These are phyloP conservation scores for Sugiyamaella novakii DNA, from an alignment of 1,139 yeast genomes.

Conservation along the genomic window DNA sequence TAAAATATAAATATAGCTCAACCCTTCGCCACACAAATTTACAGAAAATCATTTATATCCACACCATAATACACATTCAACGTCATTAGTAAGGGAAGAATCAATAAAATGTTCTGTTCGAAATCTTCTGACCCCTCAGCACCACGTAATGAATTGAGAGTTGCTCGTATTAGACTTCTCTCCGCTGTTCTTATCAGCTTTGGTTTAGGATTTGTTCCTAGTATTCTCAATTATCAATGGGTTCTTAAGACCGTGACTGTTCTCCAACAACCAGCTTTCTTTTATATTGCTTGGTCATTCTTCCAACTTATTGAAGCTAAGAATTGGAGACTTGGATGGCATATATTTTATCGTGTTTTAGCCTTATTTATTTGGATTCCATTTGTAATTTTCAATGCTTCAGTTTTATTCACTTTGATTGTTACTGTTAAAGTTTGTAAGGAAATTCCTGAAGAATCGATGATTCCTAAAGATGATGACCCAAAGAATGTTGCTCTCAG, in stretches of 20 bases:
- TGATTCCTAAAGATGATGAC: constrained; percentile 5
- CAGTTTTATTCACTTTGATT: constrained; percentile 7
- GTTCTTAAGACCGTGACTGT: neutral
- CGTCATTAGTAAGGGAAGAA: too few species aligned
- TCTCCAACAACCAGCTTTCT: constrained; percentile 12
- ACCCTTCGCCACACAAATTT: too few species aligned
- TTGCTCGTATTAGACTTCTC: neutral
- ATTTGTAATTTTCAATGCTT: constrained; percentile 9
- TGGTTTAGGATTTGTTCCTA: neutral
- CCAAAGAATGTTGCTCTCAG: constrained; percentile 4
- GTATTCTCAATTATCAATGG: neutral
- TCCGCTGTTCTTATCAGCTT: neutral
- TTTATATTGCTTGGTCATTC: constrained; percentile 4
- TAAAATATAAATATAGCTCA: too few species aligned
- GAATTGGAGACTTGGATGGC: constrained; percentile 14
- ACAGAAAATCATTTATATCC: neutral
- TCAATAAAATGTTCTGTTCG: neutral
- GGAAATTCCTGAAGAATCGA: constrained; percentile 1
- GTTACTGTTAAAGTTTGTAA: constrained; percentile 7
- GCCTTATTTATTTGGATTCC: constrained; percentile 14
- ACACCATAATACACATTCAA: too few species aligned
- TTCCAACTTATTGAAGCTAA: constrained; percentile 13
- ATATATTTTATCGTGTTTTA: constrained; percentile 6
- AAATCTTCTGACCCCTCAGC: neutral
- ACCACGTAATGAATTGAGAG: neutral